These are phyloP conservation scores for Leccinum aurantiacum DNA, from an alignment of 768 basidiomycete genomes.

Conservation along the genomic window DNA sequence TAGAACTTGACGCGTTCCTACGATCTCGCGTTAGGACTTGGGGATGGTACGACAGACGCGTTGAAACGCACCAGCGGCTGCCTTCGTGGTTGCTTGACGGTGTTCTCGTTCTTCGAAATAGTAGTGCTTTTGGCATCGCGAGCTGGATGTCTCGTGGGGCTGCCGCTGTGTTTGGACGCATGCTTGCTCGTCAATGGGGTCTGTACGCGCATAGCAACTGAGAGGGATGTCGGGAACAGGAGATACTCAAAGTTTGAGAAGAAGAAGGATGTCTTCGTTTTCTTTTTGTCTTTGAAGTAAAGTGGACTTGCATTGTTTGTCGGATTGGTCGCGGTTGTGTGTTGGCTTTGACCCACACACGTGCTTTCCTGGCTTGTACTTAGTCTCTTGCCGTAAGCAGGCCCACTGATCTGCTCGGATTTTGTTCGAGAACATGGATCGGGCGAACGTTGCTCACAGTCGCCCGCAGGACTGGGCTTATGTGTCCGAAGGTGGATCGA, in stretches of 20 bases:
- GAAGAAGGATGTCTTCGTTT: neutral
- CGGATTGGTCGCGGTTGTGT: constrained; percentile 4
- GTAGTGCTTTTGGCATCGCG: constrained; percentile 8
- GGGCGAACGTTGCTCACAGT: constrained; percentile 24
- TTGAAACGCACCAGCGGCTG: constrained; percentile 6
- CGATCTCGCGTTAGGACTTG: constrained; percentile 1
- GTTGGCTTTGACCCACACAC: neutral
- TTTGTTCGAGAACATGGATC: constrained; percentile 12
- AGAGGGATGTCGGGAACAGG: neutral
- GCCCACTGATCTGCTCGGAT: no score
- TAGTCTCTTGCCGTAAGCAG: no score
- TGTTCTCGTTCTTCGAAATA: constrained; percentile 7
- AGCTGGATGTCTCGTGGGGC: constrained; percentile 13
- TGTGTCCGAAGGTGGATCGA: constrained; percentile 89
- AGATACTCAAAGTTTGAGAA: neutral
- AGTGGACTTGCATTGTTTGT: constrained; percentile 21
- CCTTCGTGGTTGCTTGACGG: constrained; percentile 5
- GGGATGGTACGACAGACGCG: neutral
- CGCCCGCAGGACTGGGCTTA: constrained; percentile 72
- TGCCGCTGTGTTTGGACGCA: constrained; percentile 1
- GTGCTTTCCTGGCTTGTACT: no score
- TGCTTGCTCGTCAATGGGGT: constrained; percentile 11
- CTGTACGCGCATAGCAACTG: constrained; percentile 18
- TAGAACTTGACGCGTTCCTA: constrained; percentile 20
- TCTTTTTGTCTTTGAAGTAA: neutral